Conservation (phyloP, 2,329 filamentous ascomycete species). For the Hypoxylon sp. region DNA sequence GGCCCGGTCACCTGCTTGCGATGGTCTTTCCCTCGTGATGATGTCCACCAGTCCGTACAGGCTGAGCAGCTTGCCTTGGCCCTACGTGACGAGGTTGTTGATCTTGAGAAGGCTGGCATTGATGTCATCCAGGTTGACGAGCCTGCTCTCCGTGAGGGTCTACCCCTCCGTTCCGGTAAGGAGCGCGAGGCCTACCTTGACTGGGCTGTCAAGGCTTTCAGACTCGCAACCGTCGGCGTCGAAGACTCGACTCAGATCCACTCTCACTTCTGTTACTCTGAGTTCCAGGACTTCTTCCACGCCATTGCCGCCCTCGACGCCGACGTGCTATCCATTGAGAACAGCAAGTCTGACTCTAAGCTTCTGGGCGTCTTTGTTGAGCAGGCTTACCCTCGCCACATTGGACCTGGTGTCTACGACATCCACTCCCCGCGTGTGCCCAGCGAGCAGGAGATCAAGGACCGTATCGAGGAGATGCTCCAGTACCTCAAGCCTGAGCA, state of each 20-base stretch:
- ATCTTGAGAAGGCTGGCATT: slow-evolving; percentile 96
- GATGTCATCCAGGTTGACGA: slow-evolving; percentile 99
- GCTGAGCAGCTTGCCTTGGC: slow-evolving; percentile 98
- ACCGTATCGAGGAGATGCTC: slow-evolving; percentile 98
- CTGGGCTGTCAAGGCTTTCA: slow-evolving; percentile 99
- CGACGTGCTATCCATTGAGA: slow-evolving; percentile 99
- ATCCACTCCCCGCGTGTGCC: slow-evolving; percentile 99
- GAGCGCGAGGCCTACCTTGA: slow-evolving; percentile 97
- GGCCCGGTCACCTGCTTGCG: slow-evolving; percentile 98
- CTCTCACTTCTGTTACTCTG: slow-evolving; percentile 99
- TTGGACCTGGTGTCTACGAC: slow-evolving; percentile 99
- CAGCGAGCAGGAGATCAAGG: slow-evolving; percentile 97
- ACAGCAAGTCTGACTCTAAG: slow-evolving; percentile 99
- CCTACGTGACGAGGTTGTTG: slow-evolving; percentile 97
- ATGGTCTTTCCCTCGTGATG: slow-evolving; percentile 99
- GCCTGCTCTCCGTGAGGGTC: slow-evolving; percentile 98
- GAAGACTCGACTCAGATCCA: slow-evolving; percentile 98
- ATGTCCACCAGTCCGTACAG: slow-evolving; percentile 98
- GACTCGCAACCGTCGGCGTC: slow-evolving; percentile 92
- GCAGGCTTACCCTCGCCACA: slow-evolving; percentile 96
- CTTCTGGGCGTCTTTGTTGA: slow-evolving; percentile 98
- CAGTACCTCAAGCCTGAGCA: slow-evolving; percentile 97
- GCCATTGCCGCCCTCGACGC: slow-evolving; percentile 98
- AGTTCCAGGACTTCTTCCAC: slow-evolving; percentile 99
- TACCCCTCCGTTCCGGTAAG: slow-evolving; percentile 91